Base-by-base conservation (phyloP, 2,329 filamentous ascomycete genomes). In the Zymoseptoria pseudotritici region DNA sequence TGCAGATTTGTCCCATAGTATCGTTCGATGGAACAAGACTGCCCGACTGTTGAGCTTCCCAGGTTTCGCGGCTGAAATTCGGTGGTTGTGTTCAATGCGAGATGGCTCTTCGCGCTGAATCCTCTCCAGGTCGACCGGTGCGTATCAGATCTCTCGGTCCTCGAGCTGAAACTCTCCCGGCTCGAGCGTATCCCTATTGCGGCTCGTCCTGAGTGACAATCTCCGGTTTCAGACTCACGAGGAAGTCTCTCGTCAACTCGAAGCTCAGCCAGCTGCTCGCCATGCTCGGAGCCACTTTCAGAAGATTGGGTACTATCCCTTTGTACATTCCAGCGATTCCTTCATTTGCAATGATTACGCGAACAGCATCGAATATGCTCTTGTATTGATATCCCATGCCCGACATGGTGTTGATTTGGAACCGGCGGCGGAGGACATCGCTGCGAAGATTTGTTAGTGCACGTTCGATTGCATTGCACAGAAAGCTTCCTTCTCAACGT, bases 361-460 rank as follows among this genome's bases (percentile, higher is more conserved):
- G 83, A 64, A 99, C 79, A 3, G 94, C 94, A 72, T 96, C 91
- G 63, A 85, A 81, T 51, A 99, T 87, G 6, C 87, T 88, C 70
- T 89, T 91, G 79, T 99, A 99, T 73, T 93, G 86, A 76, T 97
- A 97, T 55, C 94, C 94, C 86, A 99, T 93, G 56, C 94, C 94
- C 54, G 89, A 91, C 94, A 99, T 99, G 57, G 94, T 97, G 77
- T 99, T 99, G 78, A 99, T 94, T 73, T 99, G 94, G 74, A 99
- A 99, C 55, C 94, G 85, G 61, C 94, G 86, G 31, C 94, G 89
- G 58, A 99, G 81, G 2, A 99, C 93, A 72, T 96, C 92, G 73
- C 90, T 94, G 58, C 19, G 3, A 31, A n/a, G 19, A 46, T 5
- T 6, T 49, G 29, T 19, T 2, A 53, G n/a, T 60, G 10, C 50